Evolutionary conservation across 2,329 filamentous ascomycete species (phyloP), one percentile per base, ranked within the genome.

Genomic region (Colletotrichum sidae): DNA sequence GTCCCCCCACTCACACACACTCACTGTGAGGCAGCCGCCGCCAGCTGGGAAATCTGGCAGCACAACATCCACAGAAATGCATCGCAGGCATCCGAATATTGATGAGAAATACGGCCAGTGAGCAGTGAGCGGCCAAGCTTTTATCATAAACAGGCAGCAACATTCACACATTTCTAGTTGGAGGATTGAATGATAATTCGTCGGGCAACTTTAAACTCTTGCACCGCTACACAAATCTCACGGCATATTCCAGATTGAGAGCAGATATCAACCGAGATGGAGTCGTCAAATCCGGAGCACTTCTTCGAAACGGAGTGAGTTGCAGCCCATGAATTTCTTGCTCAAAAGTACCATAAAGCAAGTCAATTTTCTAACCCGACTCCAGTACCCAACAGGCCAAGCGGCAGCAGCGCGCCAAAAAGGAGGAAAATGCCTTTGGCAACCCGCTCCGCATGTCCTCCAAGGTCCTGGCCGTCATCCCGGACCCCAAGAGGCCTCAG

Each of bases 241-340:
- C 9, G 1, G 1, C 3, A 6, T 11, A 1, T 34, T 13, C 8
- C 12, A 7, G 5, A 13, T 10, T 34, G 2, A 15, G 11, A 45
- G 7, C 8, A 35, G 13, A n/a, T n/a, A 37, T 37, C 25, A n/a
- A 60, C 34, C 45, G 15, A 54, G n/a, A 91, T 92, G 77, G 86
- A 88, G 68, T 91, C 92, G 35, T 85, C 87, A 55, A 88, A 97
- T 73, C 86, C 90, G 55, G 90, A 91, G 37, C 88, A 96, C 74
- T 98, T 96, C 82, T 98, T 98, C 75, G 92, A 97, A 78, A 96
- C 94, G 37, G 92, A 94, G 93, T 96, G 80, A 79, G 89, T 77
- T 33, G 25, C 38, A 7, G 13, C 41, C 8, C 6, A 12, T 2
- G 8, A 25, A 5, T 25, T 25, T 34, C 50, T 15, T 15, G 15